Percentiles rank a stretch among this genome's conserved stretches.
Evolutionary conservation across 1,284 basidiomycete genomes (phyloP).

Genomic region (Pseudozyma tsukubaensis): DNA sequence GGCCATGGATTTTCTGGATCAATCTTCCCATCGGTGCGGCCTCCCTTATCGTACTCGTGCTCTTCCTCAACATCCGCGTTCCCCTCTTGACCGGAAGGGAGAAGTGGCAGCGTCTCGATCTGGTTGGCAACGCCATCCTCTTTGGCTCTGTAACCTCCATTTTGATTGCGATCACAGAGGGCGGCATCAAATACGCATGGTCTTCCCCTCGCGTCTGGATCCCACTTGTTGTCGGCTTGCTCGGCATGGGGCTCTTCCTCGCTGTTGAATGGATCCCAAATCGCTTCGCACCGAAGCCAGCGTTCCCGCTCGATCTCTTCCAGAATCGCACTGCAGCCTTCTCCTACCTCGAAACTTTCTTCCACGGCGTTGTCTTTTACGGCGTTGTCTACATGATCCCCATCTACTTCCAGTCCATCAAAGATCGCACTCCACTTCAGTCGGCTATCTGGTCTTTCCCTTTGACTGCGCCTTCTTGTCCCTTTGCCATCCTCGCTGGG

Average conservation of each 20-base stretch:
- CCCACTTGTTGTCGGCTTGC: constrained; percentile 64
- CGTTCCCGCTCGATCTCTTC: constrained; percentile 65
- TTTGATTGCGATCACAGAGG: constrained; percentile 69
- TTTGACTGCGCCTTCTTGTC: constrained; percentile 49
- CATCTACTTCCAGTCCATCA: constrained; percentile 72
- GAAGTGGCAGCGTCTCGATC: constrained; percentile 69
- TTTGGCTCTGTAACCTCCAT: constrained; percentile 60
- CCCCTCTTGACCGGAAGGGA: constrained; percentile 62
- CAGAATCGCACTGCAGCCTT: constrained; percentile 57
- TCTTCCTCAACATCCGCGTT: constrained; percentile 62
- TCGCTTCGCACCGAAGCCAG: constrained; percentile 48
- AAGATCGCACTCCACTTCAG: constrained; percentile 70
- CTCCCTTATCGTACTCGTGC: constrained; percentile 25
- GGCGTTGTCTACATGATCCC: constrained; percentile 59
- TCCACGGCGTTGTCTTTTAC: constrained; percentile 64
- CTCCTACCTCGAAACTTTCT: constrained; percentile 66
- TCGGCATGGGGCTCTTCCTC: constrained; percentile 64
- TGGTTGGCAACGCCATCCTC: constrained; percentile 65
- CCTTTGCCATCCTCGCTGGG: constrained; percentile 51
- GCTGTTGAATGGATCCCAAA: constrained; percentile 52
- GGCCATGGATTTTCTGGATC: constrained; percentile 71
- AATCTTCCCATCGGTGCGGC: constrained; percentile 42
- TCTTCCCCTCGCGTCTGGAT: constrained; percentile 54
- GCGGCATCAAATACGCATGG: constrained; percentile 68
- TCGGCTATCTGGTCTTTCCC: constrained; percentile 71